These are phyloP conservation scores for Russula griseocarnosa DNA, from an alignment of 768 basidiomycete genomes.

Conservation along the genomic window DNA sequence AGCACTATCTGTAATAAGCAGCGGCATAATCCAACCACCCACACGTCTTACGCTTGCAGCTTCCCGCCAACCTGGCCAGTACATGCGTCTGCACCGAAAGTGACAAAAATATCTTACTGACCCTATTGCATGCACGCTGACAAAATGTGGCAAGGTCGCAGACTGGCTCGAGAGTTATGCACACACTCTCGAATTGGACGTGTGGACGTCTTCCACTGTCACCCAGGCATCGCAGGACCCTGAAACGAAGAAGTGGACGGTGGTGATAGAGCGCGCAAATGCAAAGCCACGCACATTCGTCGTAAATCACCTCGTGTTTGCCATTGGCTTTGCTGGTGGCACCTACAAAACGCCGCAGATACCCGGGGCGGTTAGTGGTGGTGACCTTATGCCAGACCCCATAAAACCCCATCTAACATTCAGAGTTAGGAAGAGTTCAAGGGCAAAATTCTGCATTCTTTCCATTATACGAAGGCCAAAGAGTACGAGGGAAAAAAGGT, in stretches of 20 bases:
- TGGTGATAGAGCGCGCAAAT: slow-evolving; percentile 23
- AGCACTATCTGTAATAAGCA: not conserved
- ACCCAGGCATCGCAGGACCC: slow-evolving; percentile 25
- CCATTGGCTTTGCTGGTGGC: slow-evolving; percentile 37
- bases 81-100: slow-evolving; percentile 35
- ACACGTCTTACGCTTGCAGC: slow-evolving; percentile 8
- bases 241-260: slow-evolving; percentile 26
- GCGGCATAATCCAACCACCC: not conserved
- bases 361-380: slow-evolving; percentile 24
- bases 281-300: slow-evolving; percentile 18
- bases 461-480: slow-evolving; percentile 32
- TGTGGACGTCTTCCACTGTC: slow-evolving; percentile 48
- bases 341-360: slow-evolving; percentile 34
- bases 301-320: slow-evolving; percentile 35
- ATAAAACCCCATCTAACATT: not conserved
- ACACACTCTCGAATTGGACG: slow-evolving; percentile 54
- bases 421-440: slow-evolving; percentile 34
- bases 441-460: slow-evolving; percentile 36
- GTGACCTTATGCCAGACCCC: not conserved
- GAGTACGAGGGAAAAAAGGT: slow-evolving; percentile 40
- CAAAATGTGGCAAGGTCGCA: slow-evolving; percentile 46
- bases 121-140: not conserved
- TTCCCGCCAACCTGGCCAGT: slow-evolving; percentile 38
- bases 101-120: not conserved
- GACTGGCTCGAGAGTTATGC: slow-evolving; percentile 68